Conservation (phyloP, 495 filamentous ascomycete species). For the Penicillium parvum region DNA sequence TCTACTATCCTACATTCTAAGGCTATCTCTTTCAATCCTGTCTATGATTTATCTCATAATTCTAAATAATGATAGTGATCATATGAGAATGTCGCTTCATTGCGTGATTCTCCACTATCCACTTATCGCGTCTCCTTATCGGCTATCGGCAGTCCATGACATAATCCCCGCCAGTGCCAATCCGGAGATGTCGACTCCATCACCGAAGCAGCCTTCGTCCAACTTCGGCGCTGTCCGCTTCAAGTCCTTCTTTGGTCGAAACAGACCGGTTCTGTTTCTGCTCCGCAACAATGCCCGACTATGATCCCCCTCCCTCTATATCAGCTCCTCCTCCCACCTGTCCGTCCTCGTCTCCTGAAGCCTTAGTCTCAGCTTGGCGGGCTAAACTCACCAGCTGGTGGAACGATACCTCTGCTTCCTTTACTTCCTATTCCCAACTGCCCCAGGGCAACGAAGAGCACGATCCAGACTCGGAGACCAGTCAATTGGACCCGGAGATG, state of each 20-base stretch:
- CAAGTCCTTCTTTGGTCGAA: neutral
- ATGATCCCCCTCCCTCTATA: constrained; percentile 10
- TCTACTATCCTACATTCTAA: no score
- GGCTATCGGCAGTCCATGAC: constrained; percentile 23
- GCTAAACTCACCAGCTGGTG: constrained; percentile 8
- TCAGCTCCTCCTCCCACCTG: constrained; percentile 5
- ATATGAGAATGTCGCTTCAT: constrained; percentile 2
- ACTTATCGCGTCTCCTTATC: constrained; percentile 12
- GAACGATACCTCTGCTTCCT: constrained; percentile 1
- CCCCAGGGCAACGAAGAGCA: constrained; percentile 9
- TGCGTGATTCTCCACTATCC: constrained; percentile 17
- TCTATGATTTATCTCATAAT: no score
- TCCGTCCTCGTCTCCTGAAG: constrained; percentile 10
- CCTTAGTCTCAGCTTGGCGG: constrained; percentile 8
- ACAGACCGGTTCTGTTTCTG: neutral
- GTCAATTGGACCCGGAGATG: constrained; percentile 5
- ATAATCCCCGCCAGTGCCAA: constrained; percentile 17
- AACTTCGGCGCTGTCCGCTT: neutral
- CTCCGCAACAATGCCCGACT: constrained; percentile 10
- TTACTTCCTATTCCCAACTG: constrained; percentile 11
- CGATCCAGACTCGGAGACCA: no score
- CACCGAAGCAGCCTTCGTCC: no score
- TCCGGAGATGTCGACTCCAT: constrained; percentile 18
- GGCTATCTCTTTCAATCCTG: neutral
- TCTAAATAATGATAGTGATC: no score